Base-by-base conservation (phyloP, 352 stramenopile species). In the Pythium volutum region DNA sequence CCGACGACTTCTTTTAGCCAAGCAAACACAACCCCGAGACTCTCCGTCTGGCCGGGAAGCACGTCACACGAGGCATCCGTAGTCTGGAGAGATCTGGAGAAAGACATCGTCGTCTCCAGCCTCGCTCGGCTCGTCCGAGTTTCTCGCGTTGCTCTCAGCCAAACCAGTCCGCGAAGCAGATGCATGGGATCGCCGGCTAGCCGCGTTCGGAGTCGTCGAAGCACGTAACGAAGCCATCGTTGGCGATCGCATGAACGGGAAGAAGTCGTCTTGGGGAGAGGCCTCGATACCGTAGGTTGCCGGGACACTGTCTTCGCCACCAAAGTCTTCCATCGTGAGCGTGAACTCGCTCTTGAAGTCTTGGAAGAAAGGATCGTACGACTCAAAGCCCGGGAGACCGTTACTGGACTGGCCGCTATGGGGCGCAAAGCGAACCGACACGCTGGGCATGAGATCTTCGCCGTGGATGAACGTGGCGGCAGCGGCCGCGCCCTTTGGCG, bases 61-160 rank as follows among this genome's bases (percentile, higher is more conserved):
- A 41, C 11, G 61, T 72, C 75, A 93, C 43, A 91, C 82, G 15
- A 94, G 71, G 45, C 82, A 94, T 39, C 84, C 84, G 55, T 91
- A 94, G 58, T 92, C 82, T 7, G 84, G 81, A 4, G 84, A 93
- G 53, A 93, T 91, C 46, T 93, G 84, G 41, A 88, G 74, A 55
- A 93, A 93, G 46, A 93, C 84, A 57, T 91, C 82, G 57, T 93
- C 84, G 18, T 89, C 79, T 26, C 59, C 27, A 53, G 34, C 48
- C 34, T 71, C 47, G 42, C 52, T 60, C 3, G 49, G n/a, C 14
- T 73, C 50, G 22, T 65, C 56, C 8, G 48, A 42, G 11, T 26
- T 65, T 41, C 29, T 43, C 14, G 43, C 12, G 52, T 48, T 45
- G 42, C 38, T 60, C 47, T 78, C 74, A 67, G 71, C 63, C 14